Conservation (phyloP, 306 rosid genomes). For the Sophora flavescens region DNA sequence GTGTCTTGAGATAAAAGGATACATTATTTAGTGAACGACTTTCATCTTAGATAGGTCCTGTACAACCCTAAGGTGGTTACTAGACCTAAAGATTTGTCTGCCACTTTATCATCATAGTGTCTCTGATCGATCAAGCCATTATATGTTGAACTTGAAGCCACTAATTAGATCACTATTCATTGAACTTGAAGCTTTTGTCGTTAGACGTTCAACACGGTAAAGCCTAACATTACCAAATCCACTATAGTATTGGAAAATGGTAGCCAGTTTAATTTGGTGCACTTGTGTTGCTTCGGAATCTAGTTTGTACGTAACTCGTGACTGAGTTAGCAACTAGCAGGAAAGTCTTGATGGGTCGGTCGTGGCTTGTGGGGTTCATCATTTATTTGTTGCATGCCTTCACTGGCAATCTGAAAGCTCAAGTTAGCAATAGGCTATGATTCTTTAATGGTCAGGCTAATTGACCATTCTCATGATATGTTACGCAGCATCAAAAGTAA, state of each 20-base stretch:
- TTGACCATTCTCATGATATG: conserved; percentile 4
- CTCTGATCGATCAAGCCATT: conserved; percentile 8
- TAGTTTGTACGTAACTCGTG: neutral
- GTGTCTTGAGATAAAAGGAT: neutral
- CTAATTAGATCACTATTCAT: neutral
- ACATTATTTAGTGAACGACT: neutral
- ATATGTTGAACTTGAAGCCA: neutral
- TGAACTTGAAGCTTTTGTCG: neutral
- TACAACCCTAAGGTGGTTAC: neutral
- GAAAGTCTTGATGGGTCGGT: conserved; percentile 14
- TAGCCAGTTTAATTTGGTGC: neutral
- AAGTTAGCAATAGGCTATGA: conserved; percentile 13
- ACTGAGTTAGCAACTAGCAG: neutral
- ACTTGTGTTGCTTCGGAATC: neutral
- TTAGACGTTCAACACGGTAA: neutral
- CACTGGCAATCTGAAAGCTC: conserved; percentile 10
- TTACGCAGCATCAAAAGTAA: neutral
- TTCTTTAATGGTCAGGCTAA: conserved; percentile 21
- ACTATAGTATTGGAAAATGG: neutral
- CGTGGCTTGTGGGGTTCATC: conserved; percentile 25
- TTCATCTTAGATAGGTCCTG: neutral
- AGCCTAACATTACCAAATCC: conserved; percentile 25
- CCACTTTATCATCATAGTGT: neutral
- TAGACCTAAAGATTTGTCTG: neutral
- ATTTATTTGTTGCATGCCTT: conserved; percentile 34